A percentile compares a stretch with the other conserved stretches of the same genome.
Evolutionary conservation across 192 early-diverging fungal species (phyloP).

Genomic region (Podila horticola): DNA sequence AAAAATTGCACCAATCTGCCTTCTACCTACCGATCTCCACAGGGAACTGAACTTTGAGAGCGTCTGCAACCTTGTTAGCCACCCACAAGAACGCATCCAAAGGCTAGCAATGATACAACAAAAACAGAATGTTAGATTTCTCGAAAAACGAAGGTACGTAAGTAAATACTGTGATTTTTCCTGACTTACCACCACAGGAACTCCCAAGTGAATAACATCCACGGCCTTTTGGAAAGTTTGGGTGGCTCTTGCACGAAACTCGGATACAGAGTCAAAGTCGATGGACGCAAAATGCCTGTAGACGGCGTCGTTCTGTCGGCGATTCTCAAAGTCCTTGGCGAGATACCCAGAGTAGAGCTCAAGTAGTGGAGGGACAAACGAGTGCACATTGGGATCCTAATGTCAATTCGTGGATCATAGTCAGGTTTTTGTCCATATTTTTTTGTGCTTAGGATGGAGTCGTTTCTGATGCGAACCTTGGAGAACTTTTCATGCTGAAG

Average conservation of each 20-base stretch:
- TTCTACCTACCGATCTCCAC: neutral
- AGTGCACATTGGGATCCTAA: conserved; percentile 23
- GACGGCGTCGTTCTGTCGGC: conserved; percentile 15
- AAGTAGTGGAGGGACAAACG: conserved; percentile 24
- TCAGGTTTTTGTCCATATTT: neutral
- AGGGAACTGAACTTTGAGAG: conserved; percentile 12
- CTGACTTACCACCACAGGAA: conserved; percentile 22
- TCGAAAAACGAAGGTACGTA: too few species aligned
- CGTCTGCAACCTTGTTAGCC: conserved; percentile 26
- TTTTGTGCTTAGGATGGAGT: too few species aligned
- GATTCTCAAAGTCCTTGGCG: conserved; percentile 23
- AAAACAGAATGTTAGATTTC: too few species aligned
- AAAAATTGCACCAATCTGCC: neutral
- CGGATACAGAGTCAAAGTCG: conserved; percentile 33
- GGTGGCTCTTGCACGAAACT: conserved; percentile 16
- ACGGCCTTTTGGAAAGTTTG: conserved; percentile 35
- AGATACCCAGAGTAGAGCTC: conserved; percentile 34
- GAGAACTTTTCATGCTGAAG: conserved; percentile 43
- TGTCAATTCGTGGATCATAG: neutral
- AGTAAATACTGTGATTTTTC: neutral
- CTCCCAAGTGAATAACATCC: conserved; percentile 43
- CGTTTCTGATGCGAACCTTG: conserved; percentile 8
- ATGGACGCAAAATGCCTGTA: conserved; percentile 36
- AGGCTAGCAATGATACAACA: conserved; percentile 4
- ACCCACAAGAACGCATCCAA: conserved; percentile 41